A percentile compares a stretch with the other conserved stretches of the same genome.
Evolutionary conservation across 192 early-diverging fungal genomes (phyloP).

Genomic region (Lunasporangiospora selenospora): DNA sequence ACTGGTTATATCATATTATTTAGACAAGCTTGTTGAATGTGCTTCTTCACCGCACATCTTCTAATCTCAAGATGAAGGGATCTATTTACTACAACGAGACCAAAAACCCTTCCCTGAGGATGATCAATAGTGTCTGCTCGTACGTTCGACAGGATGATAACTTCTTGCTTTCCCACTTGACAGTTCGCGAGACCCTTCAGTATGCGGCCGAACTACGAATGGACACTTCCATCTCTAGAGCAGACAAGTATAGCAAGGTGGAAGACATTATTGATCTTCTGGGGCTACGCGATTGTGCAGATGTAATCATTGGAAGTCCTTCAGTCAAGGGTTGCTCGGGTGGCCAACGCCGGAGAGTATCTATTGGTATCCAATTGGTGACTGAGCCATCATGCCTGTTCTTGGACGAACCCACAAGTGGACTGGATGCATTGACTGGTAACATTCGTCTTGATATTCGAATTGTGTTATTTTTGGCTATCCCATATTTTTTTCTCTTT

Average conservation of each 20-base stretch:
- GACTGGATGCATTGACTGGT: constrained; percentile 41
- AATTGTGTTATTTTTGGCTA: no score
- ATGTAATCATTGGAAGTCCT: constrained; percentile 37
- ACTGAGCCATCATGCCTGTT: constrained; percentile 46
- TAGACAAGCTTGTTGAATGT: constrained; percentile 40
- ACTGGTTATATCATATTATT: neutral
- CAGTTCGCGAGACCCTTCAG: constrained; percentile 79
- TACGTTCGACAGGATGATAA: constrained; percentile 48
- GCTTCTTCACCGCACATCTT: constrained; percentile 20
- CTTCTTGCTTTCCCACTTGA: constrained; percentile 62
- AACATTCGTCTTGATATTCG: no score
- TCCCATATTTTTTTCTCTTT: neutral
- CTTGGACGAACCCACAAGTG: constrained; percentile 44
- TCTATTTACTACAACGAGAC: constrained; percentile 35
- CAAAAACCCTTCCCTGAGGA: constrained; percentile 30
- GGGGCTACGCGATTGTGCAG: constrained; percentile 38
- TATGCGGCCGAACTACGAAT: constrained; percentile 81
- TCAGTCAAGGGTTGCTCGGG: constrained; percentile 42
- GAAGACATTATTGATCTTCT: constrained; percentile 45
- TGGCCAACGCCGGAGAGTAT: constrained; percentile 42
- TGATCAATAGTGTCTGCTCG: constrained; percentile 36
- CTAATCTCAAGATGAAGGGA: constrained; percentile 21
- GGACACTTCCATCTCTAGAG: constrained; percentile 16
- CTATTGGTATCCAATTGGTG: constrained; percentile 38
- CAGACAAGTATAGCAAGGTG: constrained; percentile 28